These are phyloP conservation scores for Trichoderma aggressivum DNA, from an alignment of 2,329 filamentous ascomycete genomes.

Conservation along the genomic window DNA sequence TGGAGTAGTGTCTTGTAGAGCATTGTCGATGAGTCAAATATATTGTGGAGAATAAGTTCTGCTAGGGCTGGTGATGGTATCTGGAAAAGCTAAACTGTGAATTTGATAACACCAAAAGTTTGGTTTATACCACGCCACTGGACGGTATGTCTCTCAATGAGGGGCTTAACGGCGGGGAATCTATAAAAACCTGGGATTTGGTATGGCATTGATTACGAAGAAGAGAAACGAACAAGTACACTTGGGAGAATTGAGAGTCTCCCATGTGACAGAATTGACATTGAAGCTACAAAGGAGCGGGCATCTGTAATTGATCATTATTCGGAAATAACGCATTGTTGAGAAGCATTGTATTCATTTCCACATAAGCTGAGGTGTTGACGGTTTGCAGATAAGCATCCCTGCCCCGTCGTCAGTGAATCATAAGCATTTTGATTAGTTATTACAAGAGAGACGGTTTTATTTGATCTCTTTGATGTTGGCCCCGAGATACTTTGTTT, in stretches of 20 bases:
- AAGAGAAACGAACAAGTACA: not conserved
- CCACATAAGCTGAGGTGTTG: too few relatives aligned
- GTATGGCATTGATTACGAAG: not conserved
- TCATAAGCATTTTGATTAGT: too few relatives aligned
- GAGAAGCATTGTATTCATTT: not conserved
- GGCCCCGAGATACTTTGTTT: not conserved
- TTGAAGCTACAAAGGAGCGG: not conserved
- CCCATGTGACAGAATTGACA: not conserved
- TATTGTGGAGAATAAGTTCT: not conserved
- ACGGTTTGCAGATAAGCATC: too few relatives aligned
- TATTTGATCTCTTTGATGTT: not conserved
- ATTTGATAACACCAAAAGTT: not conserved
- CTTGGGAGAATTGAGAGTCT: not conserved
- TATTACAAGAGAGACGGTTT: not conserved
- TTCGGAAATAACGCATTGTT: not conserved
- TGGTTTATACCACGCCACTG: not conserved
- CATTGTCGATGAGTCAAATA: not conserved
- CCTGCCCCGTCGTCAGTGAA: too few relatives aligned
- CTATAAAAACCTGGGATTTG: not conserved
- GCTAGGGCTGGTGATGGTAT: not conserved
- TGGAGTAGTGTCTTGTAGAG: not conserved
- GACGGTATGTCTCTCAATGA: not conserved
- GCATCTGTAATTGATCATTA: not conserved
- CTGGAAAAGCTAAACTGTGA: not conserved
- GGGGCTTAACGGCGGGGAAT: not conserved